A percentile compares a stretch with the other conserved stretches of the same genome.
Evolutionary conservation across 139 green algal species (phyloP).

Genomic region (Pedinophyceae sp.): DNA sequence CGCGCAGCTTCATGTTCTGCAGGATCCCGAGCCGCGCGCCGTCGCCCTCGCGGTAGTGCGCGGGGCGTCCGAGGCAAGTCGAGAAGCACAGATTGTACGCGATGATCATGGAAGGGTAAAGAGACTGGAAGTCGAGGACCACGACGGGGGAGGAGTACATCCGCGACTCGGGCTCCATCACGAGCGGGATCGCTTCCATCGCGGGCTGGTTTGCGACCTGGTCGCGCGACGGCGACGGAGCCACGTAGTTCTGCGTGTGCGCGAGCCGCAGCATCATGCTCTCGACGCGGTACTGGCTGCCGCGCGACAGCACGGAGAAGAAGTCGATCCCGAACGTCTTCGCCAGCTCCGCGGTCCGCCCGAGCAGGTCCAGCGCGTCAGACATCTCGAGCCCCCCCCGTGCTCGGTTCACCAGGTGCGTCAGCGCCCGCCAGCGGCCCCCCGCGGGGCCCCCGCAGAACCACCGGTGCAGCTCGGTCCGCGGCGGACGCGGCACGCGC

Average conservation of each 20-base stretch:
- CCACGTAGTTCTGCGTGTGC: constrained; percentile 86
- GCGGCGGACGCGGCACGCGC: constrained; percentile 47
- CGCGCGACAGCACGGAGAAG: constrained; percentile 49
- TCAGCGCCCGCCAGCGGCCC: constrained; percentile 31
- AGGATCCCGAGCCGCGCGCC: background rate
- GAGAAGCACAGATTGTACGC: constrained; percentile 97
- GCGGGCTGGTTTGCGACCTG: constrained; percentile 76
- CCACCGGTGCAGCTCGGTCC: constrained; percentile 52
- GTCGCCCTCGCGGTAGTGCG: constrained; percentile 20
- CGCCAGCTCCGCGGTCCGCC: constrained; percentile 69
- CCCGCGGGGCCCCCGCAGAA: constrained; percentile 30
- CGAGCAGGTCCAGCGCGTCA: constrained; percentile 77
- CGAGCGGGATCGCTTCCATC: constrained; percentile 81
- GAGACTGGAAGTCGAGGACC: constrained; percentile 94
- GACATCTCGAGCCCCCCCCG: constrained; percentile 60
- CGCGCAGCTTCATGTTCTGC: background rate
- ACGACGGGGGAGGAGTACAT: constrained; percentile 70
- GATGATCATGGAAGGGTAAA: constrained; percentile 94
- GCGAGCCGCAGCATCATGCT: constrained; percentile 76
- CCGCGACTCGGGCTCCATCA: constrained; percentile 83
- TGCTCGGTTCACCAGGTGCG: constrained; percentile 17
- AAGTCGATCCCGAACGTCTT: constrained; percentile 96
- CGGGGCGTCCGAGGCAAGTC: constrained; percentile 58
- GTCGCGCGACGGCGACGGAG: constrained; percentile 47
- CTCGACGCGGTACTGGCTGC: constrained; percentile 91